phyloP scores from a whole-genome alignment of 345 rosid species.

The Ricinus communis region DNA sequence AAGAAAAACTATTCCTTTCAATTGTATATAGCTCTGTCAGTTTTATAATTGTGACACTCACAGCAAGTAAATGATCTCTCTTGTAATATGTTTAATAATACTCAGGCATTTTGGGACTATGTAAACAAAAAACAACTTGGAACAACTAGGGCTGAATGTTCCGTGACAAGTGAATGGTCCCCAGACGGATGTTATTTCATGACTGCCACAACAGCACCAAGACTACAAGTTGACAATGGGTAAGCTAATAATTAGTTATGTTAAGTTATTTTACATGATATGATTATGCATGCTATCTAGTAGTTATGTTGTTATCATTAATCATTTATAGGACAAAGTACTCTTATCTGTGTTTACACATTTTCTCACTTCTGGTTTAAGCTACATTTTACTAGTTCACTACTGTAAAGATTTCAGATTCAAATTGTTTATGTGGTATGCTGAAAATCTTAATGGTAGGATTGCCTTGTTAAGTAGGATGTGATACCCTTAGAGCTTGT shows the following conservation, averaged over 20 bases:
- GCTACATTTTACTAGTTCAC: background rate
- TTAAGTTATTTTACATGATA: background rate
- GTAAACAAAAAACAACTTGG: slow-evolving; percentile 64
- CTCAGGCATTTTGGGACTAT: slow-evolving; percentile 90
- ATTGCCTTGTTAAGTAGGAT: background rate
- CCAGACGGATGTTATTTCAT: slow-evolving; percentile 83
- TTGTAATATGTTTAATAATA: background rate
- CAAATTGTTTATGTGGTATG: background rate
- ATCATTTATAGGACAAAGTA: too few relatives aligned
- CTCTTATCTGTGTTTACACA: background rate
- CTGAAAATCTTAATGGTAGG: background rate
- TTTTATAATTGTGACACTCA: background rate
- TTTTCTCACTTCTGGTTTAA: background rate
- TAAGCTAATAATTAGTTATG: slow-evolving; percentile 40
- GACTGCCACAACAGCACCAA: slow-evolving; percentile 97
- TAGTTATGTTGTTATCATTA: background rate
- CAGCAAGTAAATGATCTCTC: background rate
- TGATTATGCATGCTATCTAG: background rate
- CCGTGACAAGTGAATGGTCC: slow-evolving; percentile 92
- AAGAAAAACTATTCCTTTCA: background rate
- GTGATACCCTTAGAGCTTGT: background rate
- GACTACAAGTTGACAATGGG: slow-evolving; percentile 94
- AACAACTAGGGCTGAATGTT: slow-evolving; percentile 81
- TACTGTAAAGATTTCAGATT: background rate
- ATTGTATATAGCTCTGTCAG: background rate